Evolutionary conservation across 2,329 filamentous ascomycete species (phyloP).

Genomic region (Verticillium alfalfae): DNA sequence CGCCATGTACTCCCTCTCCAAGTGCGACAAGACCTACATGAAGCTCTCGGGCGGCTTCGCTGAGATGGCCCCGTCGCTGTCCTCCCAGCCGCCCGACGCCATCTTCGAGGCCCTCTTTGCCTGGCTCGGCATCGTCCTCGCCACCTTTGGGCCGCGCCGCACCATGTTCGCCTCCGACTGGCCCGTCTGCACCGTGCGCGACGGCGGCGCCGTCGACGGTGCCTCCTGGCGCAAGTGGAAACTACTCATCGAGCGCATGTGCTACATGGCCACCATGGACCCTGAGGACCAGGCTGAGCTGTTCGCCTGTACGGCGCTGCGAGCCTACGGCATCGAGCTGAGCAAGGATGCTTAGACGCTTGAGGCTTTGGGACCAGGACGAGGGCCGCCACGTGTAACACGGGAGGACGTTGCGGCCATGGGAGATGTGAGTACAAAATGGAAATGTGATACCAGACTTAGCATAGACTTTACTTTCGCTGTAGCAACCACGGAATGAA

Average conservation of each 20-base stretch:
- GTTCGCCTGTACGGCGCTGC: slow-evolving; percentile 66
- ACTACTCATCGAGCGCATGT: slow-evolving; percentile 61
- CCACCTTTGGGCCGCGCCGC: slow-evolving; percentile 63
- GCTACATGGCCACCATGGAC: slow-evolving; percentile 56
- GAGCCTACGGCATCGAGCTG: slow-evolving; percentile 54
- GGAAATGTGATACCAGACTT: neutral
- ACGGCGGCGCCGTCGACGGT: slow-evolving; percentile 39
- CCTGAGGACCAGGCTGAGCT: slow-evolving; percentile 60
- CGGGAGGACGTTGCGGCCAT: neutral
- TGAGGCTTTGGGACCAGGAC: neutral
- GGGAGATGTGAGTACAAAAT: neutral
- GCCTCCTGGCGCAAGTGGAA: slow-evolving; percentile 73
- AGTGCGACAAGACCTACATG: slow-evolving; percentile 67
- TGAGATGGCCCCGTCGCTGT: slow-evolving; percentile 58
- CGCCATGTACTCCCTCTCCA: slow-evolving; percentile 62
- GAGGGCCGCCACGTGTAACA: neutral
- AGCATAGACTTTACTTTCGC: neutral
- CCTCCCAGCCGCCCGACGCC: slow-evolving; percentile 40
- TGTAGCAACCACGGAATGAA: neutral
- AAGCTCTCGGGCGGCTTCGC: slow-evolving; percentile 86
- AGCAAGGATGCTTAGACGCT: neutral
- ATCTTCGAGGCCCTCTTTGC: slow-evolving; percentile 60
- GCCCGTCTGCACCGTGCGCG: slow-evolving; percentile 77
- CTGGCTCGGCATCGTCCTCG: slow-evolving; percentile 68
- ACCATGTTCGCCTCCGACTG: slow-evolving; percentile 93